Evolutionary conservation across 495 filamentous ascomycete genomes (phyloP).

Genomic region (Copromyces sp.): DNA sequence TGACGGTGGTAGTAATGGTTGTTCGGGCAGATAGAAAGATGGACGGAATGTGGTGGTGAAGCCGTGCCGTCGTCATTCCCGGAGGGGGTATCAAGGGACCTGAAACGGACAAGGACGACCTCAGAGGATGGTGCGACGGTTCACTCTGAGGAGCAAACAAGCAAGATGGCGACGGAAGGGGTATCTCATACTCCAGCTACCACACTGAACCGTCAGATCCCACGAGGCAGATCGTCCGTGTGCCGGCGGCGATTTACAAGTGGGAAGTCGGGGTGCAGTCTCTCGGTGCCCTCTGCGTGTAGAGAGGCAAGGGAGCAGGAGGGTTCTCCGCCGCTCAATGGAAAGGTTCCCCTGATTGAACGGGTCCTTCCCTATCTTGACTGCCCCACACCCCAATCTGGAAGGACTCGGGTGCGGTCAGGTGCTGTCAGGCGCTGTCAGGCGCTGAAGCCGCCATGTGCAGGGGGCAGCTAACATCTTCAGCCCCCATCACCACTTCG

Average conservation of each 20-base stretch:
- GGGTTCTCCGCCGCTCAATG: background rate
- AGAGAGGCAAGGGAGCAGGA: background rate
- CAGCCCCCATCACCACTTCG: background rate
- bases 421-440: background rate
- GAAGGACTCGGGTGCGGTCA: background rate
- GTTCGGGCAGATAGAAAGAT: background rate
- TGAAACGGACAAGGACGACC: background rate
- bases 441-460: background rate
- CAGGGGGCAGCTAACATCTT: background rate
- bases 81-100: background rate
- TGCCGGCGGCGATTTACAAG: background rate
- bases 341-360: background rate
- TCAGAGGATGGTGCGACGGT: background rate
- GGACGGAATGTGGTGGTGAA: background rate
- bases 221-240: background rate
- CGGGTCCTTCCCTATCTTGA: background rate
- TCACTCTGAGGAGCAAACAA: background rate
- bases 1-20: background rate
- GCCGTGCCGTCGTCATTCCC: constrained; percentile 1
- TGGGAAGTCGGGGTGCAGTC: background rate
- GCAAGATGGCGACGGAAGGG: background rate
- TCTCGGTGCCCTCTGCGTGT: background rate
- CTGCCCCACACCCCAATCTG: background rate
- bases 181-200: background rate
- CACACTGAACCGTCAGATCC: background rate